phyloP scores from a whole-genome alignment of 1,284 basidiomycete species.

The Cutaneotrichosporon mucoides region DNA sequence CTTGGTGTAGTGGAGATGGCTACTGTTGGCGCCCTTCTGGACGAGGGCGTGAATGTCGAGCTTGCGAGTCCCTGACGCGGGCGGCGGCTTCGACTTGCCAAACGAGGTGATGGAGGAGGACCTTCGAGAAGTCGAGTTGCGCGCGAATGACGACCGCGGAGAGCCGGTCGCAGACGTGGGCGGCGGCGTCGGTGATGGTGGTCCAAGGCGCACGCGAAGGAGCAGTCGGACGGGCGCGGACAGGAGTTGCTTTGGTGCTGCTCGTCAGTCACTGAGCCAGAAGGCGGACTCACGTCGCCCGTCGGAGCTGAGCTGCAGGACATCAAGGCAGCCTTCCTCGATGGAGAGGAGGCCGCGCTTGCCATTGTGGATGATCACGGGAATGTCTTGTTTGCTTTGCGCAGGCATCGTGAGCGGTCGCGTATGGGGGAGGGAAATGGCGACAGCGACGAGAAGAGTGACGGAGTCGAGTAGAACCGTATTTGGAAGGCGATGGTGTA shows the following conservation, averaged over 20 bases:
- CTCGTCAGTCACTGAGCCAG: background rate
- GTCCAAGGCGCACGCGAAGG: conserved; percentile 27
- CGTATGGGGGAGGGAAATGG: no score
- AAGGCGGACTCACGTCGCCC: conserved; percentile 37
- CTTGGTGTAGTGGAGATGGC: conserved; percentile 31
- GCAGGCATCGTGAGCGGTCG: background rate
- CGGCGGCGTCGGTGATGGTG: background rate
- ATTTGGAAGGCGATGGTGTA: no score
- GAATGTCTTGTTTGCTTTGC: conserved; percentile 30
- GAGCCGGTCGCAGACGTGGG: no score
- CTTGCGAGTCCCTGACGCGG: conserved; percentile 12
- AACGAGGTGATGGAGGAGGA: no score
- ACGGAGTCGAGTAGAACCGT: no score
- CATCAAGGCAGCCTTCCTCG: conserved; percentile 39
- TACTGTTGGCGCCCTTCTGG: conserved; percentile 20
- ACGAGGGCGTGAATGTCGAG: conserved; percentile 37
- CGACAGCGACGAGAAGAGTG: no score
- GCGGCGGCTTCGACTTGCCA: no score
- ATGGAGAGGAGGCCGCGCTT: conserved; percentile 41
- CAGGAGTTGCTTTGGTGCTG: conserved; percentile 42
- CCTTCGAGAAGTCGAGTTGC: no score
- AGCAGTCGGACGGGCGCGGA: conserved; percentile 33
- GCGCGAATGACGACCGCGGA: no score
- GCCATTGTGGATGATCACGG: conserved; percentile 42
- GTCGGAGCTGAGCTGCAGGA: conserved; percentile 43